A percentile compares a stretch with the other conserved stretches of the same genome.
Evolutionary conservation across 2,329 filamentous ascomycete genomes (phyloP).

Genomic region (Stagonosporopsis rhizophila): DNA sequence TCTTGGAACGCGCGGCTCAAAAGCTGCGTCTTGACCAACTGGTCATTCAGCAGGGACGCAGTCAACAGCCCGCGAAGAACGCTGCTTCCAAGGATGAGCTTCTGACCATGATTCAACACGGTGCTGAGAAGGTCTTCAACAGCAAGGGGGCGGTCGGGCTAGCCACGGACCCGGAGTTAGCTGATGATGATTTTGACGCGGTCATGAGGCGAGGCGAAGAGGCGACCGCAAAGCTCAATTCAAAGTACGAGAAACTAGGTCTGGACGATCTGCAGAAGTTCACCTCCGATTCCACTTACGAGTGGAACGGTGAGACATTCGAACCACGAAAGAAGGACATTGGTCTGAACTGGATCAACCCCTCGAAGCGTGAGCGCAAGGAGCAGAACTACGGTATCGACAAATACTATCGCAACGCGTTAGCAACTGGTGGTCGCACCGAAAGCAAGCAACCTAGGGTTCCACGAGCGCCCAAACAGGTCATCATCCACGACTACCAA

Average conservation of each 20-base stretch:
- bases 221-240: conserved; percentile 86
- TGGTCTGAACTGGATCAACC: conserved; percentile 95
- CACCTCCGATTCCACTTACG: conserved; percentile 94
- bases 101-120: conserved; percentile 97
- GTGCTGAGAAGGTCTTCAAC: conserved; percentile 92
- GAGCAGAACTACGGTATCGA: conserved; percentile 98
- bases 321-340: conserved; percentile 84
- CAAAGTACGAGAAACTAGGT: conserved; percentile 94
- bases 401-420: conserved; percentile 93
- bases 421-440: conserved; percentile 79
- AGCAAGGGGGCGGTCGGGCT: conserved; percentile 70
- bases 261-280: conserved; percentile 98
- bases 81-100: conserved; percentile 96
- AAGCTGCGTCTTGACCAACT: conserved; percentile 96
- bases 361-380: conserved; percentile 96
- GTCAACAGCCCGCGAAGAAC: conserved; percentile 87
- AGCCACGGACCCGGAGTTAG: conserved; percentile 68
- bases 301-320: conserved; percentile 98
- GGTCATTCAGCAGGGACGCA: conserved; percentile 95
- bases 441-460: conserved; percentile 92
- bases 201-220: conserved; percentile 88
- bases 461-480: conserved; percentile 92
- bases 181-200: conserved; percentile 87
- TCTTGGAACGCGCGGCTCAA: conserved; percentile 93
- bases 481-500: conserved; percentile 92